These are phyloP conservation scores for Elaeis oleifera DNA, from an alignment of 202 grass and related monocot genomes.

Conservation along the genomic window DNA sequence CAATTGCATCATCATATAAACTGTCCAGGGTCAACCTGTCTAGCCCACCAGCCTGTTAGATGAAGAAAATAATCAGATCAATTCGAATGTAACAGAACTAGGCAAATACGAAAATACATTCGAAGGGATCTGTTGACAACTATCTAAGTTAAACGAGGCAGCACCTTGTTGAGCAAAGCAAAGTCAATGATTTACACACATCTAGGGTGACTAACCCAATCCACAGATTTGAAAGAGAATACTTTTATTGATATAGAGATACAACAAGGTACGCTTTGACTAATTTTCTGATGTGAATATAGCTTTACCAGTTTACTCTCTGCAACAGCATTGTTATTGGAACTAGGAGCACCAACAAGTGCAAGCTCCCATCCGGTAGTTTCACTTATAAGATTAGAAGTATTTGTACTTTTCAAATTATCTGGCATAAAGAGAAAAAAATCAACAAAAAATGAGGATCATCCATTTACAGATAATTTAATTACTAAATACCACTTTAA, in stretches of 20 bases:
- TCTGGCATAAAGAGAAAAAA: slow-evolving; percentile 8
- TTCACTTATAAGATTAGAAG: slow-evolving; percentile 12
- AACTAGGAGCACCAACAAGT: slow-evolving; percentile 22
- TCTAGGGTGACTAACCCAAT: too few species aligned
- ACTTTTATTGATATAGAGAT: too few species aligned
- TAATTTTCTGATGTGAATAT: not conserved
- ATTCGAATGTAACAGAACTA: too few species aligned
- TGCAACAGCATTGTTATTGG: slow-evolving; percentile 26
- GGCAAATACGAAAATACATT: too few species aligned
- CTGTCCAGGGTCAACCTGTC: slow-evolving; percentile 31
- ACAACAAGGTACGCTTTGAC: too few species aligned
- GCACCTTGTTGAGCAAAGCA: too few species aligned
- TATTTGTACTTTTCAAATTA: slow-evolving; percentile 1
- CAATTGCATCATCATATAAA: slow-evolving; percentile 29
- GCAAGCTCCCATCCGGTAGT: slow-evolving; percentile 28
- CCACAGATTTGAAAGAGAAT: not conserved
- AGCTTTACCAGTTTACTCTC: slow-evolving; percentile 28
- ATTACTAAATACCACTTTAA: not conserved
- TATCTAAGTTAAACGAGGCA: too few species aligned
- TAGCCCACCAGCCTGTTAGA: slow-evolving; percentile 21
- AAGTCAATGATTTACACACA: too few species aligned
- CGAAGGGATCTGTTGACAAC: too few species aligned
- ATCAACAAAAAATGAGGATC: not conserved
- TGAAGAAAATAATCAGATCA: not conserved
- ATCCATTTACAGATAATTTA: not conserved